These are phyloP conservation scores for Rhamnella rubrinervis DNA, from an alignment of 331 rosid genomes.

Conservation along the genomic window DNA sequence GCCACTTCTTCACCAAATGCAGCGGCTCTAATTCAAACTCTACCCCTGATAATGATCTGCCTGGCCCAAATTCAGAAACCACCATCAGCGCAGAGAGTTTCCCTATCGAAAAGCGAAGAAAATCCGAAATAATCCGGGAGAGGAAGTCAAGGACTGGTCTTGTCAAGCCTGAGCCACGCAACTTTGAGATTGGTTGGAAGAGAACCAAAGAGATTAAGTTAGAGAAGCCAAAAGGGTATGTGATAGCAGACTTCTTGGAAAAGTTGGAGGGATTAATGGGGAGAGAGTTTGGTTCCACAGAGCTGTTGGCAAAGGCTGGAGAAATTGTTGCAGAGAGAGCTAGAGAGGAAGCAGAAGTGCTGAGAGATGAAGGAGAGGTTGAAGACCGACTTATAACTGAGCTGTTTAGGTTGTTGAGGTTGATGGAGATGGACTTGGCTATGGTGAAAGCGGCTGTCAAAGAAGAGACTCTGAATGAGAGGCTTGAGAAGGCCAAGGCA, in stretches of 20 bases:
- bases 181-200: conserved; percentile 85
- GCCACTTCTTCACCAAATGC: conserved; percentile 37
- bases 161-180: conserved; percentile 57
- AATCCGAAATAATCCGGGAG: conserved; percentile 59
- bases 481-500: conserved; percentile 79
- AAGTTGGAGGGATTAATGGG: conserved; percentile 69
- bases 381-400: conserved; percentile 81
- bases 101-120: conserved; percentile 72
- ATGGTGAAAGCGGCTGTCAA: conserved; percentile 78
- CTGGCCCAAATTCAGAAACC: conserved; percentile 44
- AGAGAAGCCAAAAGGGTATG: conserved; percentile 75
- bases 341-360: conserved; percentile 70
- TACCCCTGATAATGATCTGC: conserved; percentile 19
- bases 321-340: conserved; percentile 86
- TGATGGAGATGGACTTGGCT: conserved; percentile 86
- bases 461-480: conserved; percentile 71
- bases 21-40: conserved; percentile 33
- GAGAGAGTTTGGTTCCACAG: conserved; percentile 68
- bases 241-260: conserved; percentile 72
- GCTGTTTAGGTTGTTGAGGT: conserved; percentile 68
- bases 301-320: conserved; percentile 61
- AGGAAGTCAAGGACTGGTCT: conserved; percentile 37
- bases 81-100: conserved; percentile 53
- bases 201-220: conserved; percentile 67
- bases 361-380: conserved; percentile 74